These are phyloP conservation scores for Phenoliferia sp. DNA, from an alignment of 1,284 basidiomycete species.

Conservation along the genomic window DNA sequence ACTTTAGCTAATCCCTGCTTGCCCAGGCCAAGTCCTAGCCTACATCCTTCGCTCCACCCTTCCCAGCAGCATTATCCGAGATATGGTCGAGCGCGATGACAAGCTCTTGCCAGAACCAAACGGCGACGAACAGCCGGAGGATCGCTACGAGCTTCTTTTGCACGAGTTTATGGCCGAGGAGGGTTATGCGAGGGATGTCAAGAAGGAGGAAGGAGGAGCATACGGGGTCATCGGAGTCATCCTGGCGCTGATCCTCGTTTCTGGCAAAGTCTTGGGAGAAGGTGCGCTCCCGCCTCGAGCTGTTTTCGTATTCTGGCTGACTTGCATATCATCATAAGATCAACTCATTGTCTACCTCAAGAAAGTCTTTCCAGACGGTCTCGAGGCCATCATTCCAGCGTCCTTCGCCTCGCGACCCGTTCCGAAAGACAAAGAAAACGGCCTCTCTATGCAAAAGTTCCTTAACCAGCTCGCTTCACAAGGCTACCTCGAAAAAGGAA, in stretches of 20 bases:
- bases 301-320: background rate
- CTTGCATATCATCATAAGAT: background rate
- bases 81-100: background rate
- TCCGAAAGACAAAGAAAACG: constrained; percentile 7
- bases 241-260: constrained; percentile 40
- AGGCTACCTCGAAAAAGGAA: constrained; percentile 37
- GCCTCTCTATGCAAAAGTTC: constrained; percentile 1
- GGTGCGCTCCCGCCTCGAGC: constrained; percentile 25
- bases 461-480: constrained; percentile 22
- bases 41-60: constrained; percentile 26
- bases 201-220: constrained; percentile 24
- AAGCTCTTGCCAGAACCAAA: constrained; percentile 11
- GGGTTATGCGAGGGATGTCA: constrained; percentile 19
- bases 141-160: background rate
- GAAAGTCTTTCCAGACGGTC: constrained; percentile 17
- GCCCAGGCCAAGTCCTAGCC: constrained; percentile 15
- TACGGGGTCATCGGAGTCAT: constrained; percentile 39
- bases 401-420: constrained; percentile 11
- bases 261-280: constrained; percentile 38
- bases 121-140: background rate
- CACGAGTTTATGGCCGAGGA: background rate
- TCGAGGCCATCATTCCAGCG: constrained; percentile 17
- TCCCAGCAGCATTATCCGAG: constrained; percentile 1
- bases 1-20: background rate
- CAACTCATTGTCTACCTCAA: background rate